Evolutionary conservation across 352 stramenopile genomes (phyloP).

Genomic region (Aphanomyces euteiches): DNA sequence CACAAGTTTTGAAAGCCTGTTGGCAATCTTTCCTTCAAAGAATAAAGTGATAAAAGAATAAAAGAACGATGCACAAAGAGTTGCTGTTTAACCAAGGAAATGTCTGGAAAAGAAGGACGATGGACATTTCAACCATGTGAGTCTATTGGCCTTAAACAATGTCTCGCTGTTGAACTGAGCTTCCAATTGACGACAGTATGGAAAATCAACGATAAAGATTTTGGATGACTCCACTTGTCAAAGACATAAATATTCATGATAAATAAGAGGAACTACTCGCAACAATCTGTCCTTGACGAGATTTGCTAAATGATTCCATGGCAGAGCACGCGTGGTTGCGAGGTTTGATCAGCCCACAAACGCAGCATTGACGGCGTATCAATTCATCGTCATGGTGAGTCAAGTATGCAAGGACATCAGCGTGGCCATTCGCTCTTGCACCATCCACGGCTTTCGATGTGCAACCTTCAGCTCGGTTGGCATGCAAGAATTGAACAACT

Average conservation of each 20-base stretch:
- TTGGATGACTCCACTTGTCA: too few relatives aligned
- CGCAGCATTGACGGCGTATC: conserved; percentile 3
- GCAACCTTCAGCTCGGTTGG: conserved; percentile 10
- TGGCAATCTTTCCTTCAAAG: not conserved
- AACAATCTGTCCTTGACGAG: not conserved
- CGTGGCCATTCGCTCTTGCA: not conserved
- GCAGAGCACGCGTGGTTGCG: not conserved
- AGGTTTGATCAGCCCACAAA: conserved; percentile 7
- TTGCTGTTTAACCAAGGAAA: not conserved
- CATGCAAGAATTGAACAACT: conserved; percentile 6
- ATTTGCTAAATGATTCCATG: not conserved
- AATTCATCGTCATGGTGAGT: not conserved
- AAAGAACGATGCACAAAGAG: not conserved
- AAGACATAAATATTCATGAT: not conserved
- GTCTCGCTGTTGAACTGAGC: too few relatives aligned
- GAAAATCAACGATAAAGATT: too few relatives aligned
- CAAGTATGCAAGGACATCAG: not conserved
- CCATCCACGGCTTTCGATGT: not conserved
- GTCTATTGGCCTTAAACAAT: too few relatives aligned
- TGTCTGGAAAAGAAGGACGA: too few relatives aligned
- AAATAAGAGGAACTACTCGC: not conserved
- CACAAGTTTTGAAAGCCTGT: not conserved
- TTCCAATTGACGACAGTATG: too few relatives aligned
- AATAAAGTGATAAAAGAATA: not conserved
- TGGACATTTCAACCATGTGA: too few relatives aligned